phyloP scores from a whole-genome alignment of 768 basidiomycete species.

The Podaxis carcinomalis region DNA sequence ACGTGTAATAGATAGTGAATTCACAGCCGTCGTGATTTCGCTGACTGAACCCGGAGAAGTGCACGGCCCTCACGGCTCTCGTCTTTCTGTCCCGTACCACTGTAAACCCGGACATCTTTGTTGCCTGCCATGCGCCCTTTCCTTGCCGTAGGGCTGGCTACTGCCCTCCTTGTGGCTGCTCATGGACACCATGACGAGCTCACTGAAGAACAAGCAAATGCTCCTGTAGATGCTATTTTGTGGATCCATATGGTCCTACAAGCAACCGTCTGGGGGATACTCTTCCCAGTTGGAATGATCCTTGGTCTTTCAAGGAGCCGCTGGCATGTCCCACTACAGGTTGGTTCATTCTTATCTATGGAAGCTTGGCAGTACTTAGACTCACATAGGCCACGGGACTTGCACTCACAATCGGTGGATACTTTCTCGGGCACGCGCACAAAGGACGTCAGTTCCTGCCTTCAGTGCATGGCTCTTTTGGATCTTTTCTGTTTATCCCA shows the following conservation, averaged over 20 bases:
- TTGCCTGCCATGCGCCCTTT: conserved; percentile 1
- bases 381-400: conserved; percentile 55
- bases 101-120: background rate
- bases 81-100: background rate
- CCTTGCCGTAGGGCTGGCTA: background rate
- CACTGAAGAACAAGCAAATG: conserved; percentile 56
- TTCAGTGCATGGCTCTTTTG: conserved; percentile 70
- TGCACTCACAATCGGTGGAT: conserved; percentile 66
- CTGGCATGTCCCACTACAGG: conserved; percentile 91
- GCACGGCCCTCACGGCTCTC: background rate
- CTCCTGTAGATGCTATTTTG: conserved; percentile 72
- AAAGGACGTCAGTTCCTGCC: conserved; percentile 71
- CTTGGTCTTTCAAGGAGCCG: conserved; percentile 71
- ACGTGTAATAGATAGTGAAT: too few species aligned
- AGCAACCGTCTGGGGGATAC: conserved; percentile 73
- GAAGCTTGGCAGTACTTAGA: background rate
- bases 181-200: conserved; percentile 64
- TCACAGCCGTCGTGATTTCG: too few species aligned
- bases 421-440: conserved; percentile 84
- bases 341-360: conserved; percentile 22
- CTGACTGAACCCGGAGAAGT: too few species aligned
- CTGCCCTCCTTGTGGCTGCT: conserved; percentile 26
- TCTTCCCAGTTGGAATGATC: conserved; percentile 85
- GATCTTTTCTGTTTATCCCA: conserved; percentile 60
- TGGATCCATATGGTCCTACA: conserved; percentile 85